phyloP scores from a whole-genome alignment of 768 basidiomycete genomes.

The Tylopilus cervinicoccineus region DNA sequence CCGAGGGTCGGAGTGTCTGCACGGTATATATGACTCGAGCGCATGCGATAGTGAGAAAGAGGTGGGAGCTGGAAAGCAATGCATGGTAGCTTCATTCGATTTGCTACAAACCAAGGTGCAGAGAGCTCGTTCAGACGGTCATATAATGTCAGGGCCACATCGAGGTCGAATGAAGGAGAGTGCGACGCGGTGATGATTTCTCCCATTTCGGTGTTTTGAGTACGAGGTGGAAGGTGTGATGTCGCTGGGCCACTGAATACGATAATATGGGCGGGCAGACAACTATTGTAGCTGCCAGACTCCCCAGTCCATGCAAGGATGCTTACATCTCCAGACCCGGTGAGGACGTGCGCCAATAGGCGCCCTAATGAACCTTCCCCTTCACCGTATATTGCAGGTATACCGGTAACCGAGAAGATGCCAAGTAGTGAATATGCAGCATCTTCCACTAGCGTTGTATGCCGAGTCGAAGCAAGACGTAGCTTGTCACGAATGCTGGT shows the following conservation, averaged over 20 bases:
- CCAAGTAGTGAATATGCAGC: too few relatives aligned
- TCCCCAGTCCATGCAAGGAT: too few relatives aligned
- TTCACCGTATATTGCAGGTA: neutral
- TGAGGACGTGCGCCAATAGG: neutral
- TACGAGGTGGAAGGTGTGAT: neutral
- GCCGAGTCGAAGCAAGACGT: neutral
- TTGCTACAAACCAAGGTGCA: neutral
- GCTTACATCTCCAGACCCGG: neutral
- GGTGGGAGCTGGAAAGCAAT: neutral
- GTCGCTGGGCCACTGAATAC: neutral
- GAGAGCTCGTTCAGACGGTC: neutral
- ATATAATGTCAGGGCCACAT: neutral
- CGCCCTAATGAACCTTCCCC: neutral
- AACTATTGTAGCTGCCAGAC: neutral
- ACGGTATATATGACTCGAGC: neutral
- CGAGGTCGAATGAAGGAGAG: neutral
- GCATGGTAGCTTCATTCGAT: constrained; percentile 4
- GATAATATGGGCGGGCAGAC: neutral
- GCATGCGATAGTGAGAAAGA: neutral
- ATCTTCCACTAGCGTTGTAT: neutral
- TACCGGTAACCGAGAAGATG: neutral
- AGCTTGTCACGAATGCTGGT: neutral
- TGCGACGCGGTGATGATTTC: rapidly evolving
- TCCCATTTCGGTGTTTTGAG: neutral
- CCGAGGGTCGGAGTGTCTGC: neutral